Evolutionary conservation across 106 monocot species (phyloP).

Genomic region (Cymbidium sinense): DNA sequence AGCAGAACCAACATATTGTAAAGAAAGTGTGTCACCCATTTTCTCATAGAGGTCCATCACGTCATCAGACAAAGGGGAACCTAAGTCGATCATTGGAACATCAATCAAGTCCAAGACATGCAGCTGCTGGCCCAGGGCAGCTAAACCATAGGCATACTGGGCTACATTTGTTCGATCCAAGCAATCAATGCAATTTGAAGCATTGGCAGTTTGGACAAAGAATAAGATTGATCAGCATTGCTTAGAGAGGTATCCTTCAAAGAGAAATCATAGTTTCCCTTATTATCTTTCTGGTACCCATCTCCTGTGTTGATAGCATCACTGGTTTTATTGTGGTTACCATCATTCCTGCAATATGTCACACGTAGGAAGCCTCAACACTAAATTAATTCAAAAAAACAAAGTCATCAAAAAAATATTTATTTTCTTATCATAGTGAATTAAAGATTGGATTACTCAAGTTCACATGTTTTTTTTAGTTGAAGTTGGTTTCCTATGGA

Average conservation of each 20-base stretch:
- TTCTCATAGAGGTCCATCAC: conserved; percentile 85
- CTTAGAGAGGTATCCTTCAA: conserved; percentile 4
- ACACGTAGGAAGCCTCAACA: neutral
- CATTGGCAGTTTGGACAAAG: conserved; percentile 17
- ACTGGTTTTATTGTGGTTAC: neutral
- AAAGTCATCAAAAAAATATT: neutral
- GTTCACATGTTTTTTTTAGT: neutral
- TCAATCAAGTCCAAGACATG: conserved; percentile 52
- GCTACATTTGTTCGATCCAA: conserved; percentile 98
- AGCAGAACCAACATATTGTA: conserved; percentile 97
- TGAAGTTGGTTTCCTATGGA: neutral
- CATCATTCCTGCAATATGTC: conserved; percentile 21
- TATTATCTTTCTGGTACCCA: conserved; percentile 9
- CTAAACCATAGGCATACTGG: conserved; percentile 87
- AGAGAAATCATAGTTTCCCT: conserved; percentile 10
- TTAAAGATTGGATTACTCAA: neutral
- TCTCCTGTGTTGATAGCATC: conserved; percentile 3
- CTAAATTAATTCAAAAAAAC: neutral
- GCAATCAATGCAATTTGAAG: conserved; percentile 98
- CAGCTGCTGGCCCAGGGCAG: conserved; percentile 79
- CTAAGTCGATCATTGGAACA: conserved; percentile 52
- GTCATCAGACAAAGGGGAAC: conserved; percentile 64
- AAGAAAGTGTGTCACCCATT: conserved; percentile 96
- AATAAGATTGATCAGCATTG: conserved; percentile 3
- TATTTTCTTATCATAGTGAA: neutral